phyloP scores from a whole-genome alignment of 495 filamentous ascomycete species.

The Penicillium herquei region DNA sequence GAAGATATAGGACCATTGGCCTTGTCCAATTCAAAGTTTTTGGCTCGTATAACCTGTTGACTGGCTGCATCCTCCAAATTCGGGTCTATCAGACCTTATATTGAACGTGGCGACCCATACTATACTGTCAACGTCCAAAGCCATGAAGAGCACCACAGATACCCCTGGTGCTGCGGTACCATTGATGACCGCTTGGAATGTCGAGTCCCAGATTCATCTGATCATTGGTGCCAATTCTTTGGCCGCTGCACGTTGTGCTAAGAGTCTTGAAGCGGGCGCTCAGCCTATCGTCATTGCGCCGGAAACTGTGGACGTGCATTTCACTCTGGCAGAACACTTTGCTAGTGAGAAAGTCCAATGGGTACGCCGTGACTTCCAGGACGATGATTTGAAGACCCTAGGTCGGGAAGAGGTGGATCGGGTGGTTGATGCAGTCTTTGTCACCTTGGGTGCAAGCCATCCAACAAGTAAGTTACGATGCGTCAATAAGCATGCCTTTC shows the following conservation, averaged over 20 bases:
- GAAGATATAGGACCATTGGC: not conserved
- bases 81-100: not conserved
- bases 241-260: constrained; percentile 75
- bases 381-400: constrained; percentile 71
- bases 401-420: constrained; percentile 75
- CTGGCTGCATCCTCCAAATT: not conserved
- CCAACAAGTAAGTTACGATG: constrained; percentile 43
- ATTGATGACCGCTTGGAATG: constrained; percentile 76
- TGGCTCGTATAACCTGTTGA: no score
- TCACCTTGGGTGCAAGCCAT: constrained; percentile 63
- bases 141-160: constrained; percentile 36
- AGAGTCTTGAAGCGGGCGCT: constrained; percentile 83
- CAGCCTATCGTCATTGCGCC: constrained; percentile 81
- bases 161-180: constrained; percentile 31
- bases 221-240: constrained; percentile 84
- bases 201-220: constrained; percentile 74
- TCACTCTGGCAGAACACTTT: constrained; percentile 69
- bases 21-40: no score
- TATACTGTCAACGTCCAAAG: constrained; percentile 18
- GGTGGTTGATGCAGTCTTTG: constrained; percentile 90
- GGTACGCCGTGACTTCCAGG: constrained; percentile 64
- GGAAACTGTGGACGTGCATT: constrained; percentile 60
- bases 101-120: constrained; percentile 19
- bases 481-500: not conserved
- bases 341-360: constrained; percentile 71